Evolutionary conservation across 2,329 filamentous ascomycete genomes (phyloP).

Genomic region (Sclerotinia glacialis): DNA sequence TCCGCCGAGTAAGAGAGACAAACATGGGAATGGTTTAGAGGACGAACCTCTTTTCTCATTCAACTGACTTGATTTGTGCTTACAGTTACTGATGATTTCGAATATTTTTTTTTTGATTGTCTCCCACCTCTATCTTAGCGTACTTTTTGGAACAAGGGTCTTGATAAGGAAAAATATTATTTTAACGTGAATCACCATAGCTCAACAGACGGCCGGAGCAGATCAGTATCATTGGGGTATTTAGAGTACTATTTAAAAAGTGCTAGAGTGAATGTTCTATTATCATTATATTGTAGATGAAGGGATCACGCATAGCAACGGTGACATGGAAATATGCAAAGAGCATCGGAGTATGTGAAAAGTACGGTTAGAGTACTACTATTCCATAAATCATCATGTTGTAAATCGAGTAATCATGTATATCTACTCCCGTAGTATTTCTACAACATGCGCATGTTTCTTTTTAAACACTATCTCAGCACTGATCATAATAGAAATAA

Average conservation of each 20-base stretch:
- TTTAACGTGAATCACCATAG: background rate
- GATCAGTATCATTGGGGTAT: background rate
- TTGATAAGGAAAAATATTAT: background rate
- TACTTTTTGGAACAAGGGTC: background rate
- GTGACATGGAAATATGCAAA: background rate
- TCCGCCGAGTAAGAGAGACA: slow-evolving; percentile 31
- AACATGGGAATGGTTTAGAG: slow-evolving; percentile 29
- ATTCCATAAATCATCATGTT: background rate
- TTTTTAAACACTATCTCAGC: background rate
- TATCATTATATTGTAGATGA: background rate
- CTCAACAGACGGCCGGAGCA: background rate
- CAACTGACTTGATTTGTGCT: background rate
- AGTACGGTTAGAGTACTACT: background rate
- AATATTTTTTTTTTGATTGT: slow-evolving; percentile 1
- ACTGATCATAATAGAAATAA: slow-evolving; percentile 8
- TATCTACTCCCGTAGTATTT: background rate
- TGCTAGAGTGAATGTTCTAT: no score
- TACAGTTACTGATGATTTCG: background rate
- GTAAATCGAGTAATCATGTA: background rate
- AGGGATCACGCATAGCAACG: background rate
- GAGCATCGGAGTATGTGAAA: background rate
- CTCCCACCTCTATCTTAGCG: slow-evolving; percentile 19
- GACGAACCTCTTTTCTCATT: slow-evolving; percentile 4
- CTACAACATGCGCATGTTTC: background rate
- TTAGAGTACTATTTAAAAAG: no score